phyloP scores from a whole-genome alignment of 768 basidiomycete species.

The Lyophyllum atratum region DNA sequence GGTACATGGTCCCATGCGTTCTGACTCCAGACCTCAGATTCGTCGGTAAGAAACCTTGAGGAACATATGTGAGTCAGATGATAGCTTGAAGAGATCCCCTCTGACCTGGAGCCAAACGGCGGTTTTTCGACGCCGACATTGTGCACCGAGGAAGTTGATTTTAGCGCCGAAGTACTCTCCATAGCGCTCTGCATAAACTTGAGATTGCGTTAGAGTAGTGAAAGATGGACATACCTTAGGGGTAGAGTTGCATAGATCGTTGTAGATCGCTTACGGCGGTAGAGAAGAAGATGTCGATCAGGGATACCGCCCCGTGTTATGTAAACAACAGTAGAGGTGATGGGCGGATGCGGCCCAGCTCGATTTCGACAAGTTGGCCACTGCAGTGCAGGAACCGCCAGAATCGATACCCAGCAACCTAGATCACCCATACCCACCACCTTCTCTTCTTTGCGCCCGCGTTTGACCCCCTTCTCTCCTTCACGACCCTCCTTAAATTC shows the following conservation, averaged over 20 bases:
- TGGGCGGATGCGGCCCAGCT: slow-evolving; percentile 10
- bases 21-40: slow-evolving; percentile 78
- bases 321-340: slow-evolving; percentile 9
- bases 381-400: slow-evolving; percentile 14
- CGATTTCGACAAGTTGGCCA: slow-evolving; percentile 14
- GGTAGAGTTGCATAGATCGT: not conserved
- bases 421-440: slow-evolving; percentile 3
- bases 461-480: not conserved
- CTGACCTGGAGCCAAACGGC: slow-evolving; percentile 72
- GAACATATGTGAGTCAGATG: not conserved
- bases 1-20: slow-evolving; percentile 94
- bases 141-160: slow-evolving; percentile 66
- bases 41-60: slow-evolving; percentile 66
- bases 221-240: slow-evolving; percentile 1
- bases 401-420: slow-evolving; percentile 10
- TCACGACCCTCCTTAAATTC: slow-evolving; percentile 3
- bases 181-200: not conserved
- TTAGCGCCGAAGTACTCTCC: slow-evolving; percentile 14
- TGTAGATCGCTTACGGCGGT: slow-evolving; percentile 3
- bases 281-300: slow-evolving; percentile 8
- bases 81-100: not conserved
- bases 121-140: slow-evolving; percentile 56
- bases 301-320: slow-evolving; percentile 11
- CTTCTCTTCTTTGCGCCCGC: not conserved
- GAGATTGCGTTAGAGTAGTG: not conserved